Evolutionary conservation across 164 flowering plant species (phyloP).

Genomic region (Piper longum): DNA sequence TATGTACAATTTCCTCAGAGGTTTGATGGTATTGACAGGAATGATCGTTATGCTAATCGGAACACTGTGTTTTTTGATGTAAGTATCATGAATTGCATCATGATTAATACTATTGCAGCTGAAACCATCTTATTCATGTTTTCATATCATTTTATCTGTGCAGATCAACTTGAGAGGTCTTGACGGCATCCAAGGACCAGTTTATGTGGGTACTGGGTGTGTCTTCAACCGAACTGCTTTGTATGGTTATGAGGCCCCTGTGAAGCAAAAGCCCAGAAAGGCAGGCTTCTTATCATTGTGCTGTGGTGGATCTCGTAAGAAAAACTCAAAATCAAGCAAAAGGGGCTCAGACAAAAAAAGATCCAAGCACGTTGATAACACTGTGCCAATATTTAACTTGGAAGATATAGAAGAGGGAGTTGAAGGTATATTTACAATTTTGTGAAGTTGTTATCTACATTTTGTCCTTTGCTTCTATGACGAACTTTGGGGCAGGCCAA

Average conservation of each 20-base stretch:
- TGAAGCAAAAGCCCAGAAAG: constrained; percentile 23
- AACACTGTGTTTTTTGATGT: constrained; percentile 61
- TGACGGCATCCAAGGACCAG: constrained; percentile 53
- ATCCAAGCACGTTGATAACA: constrained; percentile 34
- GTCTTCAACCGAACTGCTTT: constrained; percentile 50
- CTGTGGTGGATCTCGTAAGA: constrained; percentile 35
- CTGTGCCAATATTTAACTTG: constrained; percentile 39
- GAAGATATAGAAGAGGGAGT: constrained; percentile 45
- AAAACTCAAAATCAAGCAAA: constrained; percentile 17
- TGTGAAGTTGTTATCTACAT: too few species aligned
- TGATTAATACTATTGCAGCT: too few species aligned
- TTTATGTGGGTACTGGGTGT: constrained; percentile 56
- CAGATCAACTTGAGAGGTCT: constrained; percentile 54
- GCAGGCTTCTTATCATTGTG: constrained; percentile 12
- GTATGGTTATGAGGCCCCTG: constrained; percentile 46
- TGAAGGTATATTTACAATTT: constrained; percentile 17
- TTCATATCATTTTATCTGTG: neutral
- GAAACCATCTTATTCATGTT: neutral
- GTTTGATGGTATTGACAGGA: constrained; percentile 58
- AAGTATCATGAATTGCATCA: constrained; percentile 7
- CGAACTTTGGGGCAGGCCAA: too few species aligned
- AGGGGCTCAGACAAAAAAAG: constrained; percentile 21
- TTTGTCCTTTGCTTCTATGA: too few species aligned
- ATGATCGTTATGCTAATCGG: constrained; percentile 57
- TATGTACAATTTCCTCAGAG: constrained; percentile 57